phyloP scores from a whole-genome alignment of 768 basidiomycete genomes.

The Tylopilus subfusipes region DNA sequence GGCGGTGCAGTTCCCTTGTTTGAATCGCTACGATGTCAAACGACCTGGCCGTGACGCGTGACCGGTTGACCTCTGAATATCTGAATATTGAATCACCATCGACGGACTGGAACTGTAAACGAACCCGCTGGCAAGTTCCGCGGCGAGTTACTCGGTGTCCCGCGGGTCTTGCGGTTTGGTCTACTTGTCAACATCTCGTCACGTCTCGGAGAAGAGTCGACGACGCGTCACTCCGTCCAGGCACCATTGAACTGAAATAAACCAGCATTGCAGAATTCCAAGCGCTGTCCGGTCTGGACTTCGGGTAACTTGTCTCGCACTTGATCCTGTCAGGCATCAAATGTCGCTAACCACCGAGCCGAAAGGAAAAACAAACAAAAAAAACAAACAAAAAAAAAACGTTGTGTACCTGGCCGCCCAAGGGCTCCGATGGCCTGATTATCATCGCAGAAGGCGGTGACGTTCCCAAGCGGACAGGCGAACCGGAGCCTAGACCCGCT shows the following conservation, averaged over 20 bases:
- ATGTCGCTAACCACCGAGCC: not conserved
- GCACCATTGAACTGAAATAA: not conserved
- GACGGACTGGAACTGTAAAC: no score
- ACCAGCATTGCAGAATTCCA: not conserved
- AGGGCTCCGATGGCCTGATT: not conserved
- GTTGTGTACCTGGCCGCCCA: not conserved
- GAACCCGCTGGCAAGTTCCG: not conserved
- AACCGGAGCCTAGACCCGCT: not conserved
- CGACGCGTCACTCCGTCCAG: not conserved
- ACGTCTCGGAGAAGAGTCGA: not conserved
- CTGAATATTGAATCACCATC: no score
- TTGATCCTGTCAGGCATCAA: not conserved
- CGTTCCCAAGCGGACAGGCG: not conserved
- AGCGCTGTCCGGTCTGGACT: not conserved
- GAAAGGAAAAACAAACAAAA: not conserved
- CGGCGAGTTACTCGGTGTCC: not conserved
- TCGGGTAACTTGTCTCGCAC: not conserved
- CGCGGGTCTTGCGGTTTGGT: not conserved
- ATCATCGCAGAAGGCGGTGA: not conserved
- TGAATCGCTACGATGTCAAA: no score
- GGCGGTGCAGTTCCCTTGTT: constrained; percentile 3
- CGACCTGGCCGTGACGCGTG: no score
- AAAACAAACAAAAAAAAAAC: not conserved
- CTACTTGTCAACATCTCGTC: not conserved
- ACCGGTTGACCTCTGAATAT: no score